Base-by-base conservation (phyloP, 2,329 filamentous ascomycete genomes). In the Colletotrichum sansevieriae region DNA sequence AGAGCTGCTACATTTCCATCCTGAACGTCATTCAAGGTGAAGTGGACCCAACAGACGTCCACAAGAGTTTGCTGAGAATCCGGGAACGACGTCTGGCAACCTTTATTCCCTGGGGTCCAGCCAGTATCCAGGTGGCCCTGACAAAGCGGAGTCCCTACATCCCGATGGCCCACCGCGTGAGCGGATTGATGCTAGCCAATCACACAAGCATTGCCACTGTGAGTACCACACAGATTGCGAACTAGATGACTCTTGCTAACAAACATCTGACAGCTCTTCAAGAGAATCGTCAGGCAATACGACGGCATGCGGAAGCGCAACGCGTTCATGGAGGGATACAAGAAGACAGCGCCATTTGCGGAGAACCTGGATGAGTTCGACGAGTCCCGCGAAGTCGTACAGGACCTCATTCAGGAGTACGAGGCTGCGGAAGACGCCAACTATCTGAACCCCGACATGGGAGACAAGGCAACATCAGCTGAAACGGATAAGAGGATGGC, bases 11-110 rank as follows among this genome's bases (percentile, higher is more conserved):
- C 83, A 98, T 99, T 77, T 97, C 94, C 55, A 98, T 99, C 74
- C 85, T 99, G 71, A 98, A 99, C 80, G 97, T 99, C 75, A 99
- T 99, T 75, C 96, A 98, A 84, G 96, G 96, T 76, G 96, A 99
- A 80, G 96, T 97, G 44, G 97, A 99, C 78, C 95, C 96, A 9
- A 98, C 95, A 3, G 97, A 99, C 80, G 93, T 99, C 65, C 96
- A 99, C 85, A 99, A 99, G 87, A 98, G 95, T 72, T 85, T 99
- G 66, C 89, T 99, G 67, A 93, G 96, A 72, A 99, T 99, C 76
- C 91, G 96, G 57, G 96, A 99, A 84, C 91, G 96, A 57, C 90
- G 94, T 68, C 87, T 99, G 62, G 97, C 96, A 10, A 97, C 94
- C 0, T 99, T 99, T 77, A 99, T 99, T 71, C 96, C 97, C 10